Evolutionary conservation across 2,329 filamentous ascomycete genomes (phyloP), one percentile per base, ranked within the genome.

Genomic region (Beauveria pseudobassiana): DNA sequence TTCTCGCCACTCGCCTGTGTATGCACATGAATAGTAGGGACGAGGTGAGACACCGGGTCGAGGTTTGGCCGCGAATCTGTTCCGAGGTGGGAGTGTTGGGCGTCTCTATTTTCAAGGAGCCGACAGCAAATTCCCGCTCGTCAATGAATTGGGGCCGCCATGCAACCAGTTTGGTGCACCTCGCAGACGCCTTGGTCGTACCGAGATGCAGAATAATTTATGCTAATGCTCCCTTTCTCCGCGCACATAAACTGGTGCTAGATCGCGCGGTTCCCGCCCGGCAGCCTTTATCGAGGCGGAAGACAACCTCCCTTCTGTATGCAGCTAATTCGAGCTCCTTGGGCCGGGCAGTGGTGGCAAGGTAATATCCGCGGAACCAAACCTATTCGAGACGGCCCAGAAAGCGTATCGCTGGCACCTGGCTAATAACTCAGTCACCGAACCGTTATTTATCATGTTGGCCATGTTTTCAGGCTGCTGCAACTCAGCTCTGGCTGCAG

Each of bases 121-220:
- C 18, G 52, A 43, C 24, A 43, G 24, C 38, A 34, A 10, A 34
- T 22, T 10, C 46, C 45, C 43, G 40, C 9, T 38, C 12, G 43
- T 48, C 45, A 26, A 26, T 48, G 24, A 46, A 40, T 58, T 28
- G 54, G 54, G 43, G 20, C 54, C 45, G 28, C 45, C 30, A 58
- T 50, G 55, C 55, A 58, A 42, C 55, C 45, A 28, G 50, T 58
- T 59, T 57, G 28, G 54, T 20, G 30, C 30, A 34, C 30, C 30
- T 34, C 30, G 30, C 30, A 12, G 30, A 34, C 30, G 30, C 30
- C 30, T 34, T 34, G 30, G 30, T 34, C 14, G 30, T 34, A 34
- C 30, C 30, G 12, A 34, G 30, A 34, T 34, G 30, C 30, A 34
- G 10, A 10, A 34, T 5, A 14, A 14, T 34, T 34, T 34, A 34